phyloP scores from a whole-genome alignment of 208 protist genomes.

The Histomonas meleagridis region DNA sequence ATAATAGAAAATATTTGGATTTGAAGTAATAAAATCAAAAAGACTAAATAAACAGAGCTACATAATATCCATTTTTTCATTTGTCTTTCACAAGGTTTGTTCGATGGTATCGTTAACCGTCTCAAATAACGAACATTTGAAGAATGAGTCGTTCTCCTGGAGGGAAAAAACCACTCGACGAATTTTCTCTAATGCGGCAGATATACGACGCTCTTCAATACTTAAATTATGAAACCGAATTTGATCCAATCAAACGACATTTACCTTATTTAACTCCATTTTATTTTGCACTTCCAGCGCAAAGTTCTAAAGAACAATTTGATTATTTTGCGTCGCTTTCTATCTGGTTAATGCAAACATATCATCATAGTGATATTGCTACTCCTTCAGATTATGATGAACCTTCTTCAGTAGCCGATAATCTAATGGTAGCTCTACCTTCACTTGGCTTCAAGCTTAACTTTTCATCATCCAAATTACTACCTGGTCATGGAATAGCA shows the following conservation, averaged over 20 bases:
- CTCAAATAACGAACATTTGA: too few species aligned
- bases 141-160: too few species aligned
- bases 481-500: not conserved
- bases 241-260: slow-evolving; percentile 22
- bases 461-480: not conserved
- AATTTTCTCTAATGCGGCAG: not conserved
- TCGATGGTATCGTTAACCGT: too few species aligned
- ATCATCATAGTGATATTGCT: not conserved
- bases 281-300: not conserved
- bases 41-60: too few species aligned
- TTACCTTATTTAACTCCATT: not conserved
- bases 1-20: too few species aligned
- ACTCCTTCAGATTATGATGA: slow-evolving; percentile 31
- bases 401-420: not conserved
- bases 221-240: slow-evolving; percentile 6
- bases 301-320: slow-evolving; percentile 29
- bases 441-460: not conserved
- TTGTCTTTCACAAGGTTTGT: too few species aligned
- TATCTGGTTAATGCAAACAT: slow-evolving; percentile 19
- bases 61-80: too few species aligned
- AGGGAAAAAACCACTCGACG: not conserved
- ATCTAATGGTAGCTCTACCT: not conserved
- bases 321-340: not conserved
- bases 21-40: too few species aligned
- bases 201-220: not conserved